A percentile compares a stretch with the other conserved stretches of the same genome.
Evolutionary conservation across 352 stramenopile species (phyloP).

Genomic region (Phytophthora citricola): DNA sequence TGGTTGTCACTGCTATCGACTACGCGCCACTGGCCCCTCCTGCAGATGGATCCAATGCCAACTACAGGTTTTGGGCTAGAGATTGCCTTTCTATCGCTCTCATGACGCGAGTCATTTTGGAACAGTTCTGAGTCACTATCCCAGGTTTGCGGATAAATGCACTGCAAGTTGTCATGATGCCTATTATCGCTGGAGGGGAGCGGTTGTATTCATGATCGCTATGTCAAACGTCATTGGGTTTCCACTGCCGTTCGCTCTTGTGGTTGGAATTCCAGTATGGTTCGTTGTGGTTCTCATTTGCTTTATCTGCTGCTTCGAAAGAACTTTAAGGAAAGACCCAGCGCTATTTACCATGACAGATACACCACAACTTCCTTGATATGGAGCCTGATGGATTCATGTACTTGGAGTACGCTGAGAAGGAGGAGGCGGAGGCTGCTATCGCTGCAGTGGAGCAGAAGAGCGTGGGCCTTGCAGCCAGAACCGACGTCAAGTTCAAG

Average conservation of each 20-base stretch:
- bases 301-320: conserved; percentile 5
- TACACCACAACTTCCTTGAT: conserved; percentile 75
- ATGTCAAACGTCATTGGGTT: conserved; percentile 10
- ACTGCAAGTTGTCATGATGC: conserved; percentile 6
- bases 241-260: conserved; percentile 7
- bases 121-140: conserved; percentile 13
- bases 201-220: conserved; percentile 11
- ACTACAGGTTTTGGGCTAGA: conserved; percentile 11
- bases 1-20: conserved; percentile 10
- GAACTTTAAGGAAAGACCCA: conserved; percentile 2
- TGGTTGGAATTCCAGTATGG: conserved; percentile 11
- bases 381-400: conserved; percentile 70
- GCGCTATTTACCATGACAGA: conserved; percentile 27
- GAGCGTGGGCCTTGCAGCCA: conserved; percentile 19
- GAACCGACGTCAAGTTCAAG: conserved; percentile 21
- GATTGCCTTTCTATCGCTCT: conserved; percentile 9
- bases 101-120: conserved; percentile 9
- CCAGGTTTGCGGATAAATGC: conserved; percentile 5
- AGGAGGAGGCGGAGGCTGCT: conserved; percentile 41
- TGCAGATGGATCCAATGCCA: conserved; percentile 7
- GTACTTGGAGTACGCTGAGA: conserved; percentile 61
- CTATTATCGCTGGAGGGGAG: conserved; percentile 2
- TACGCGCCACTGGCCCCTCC: conserved; percentile 6
- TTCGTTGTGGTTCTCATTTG: conserved; percentile 7
- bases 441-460: conserved; percentile 45